These are phyloP conservation scores for Leucocoprinus leucothites DNA, from an alignment of 768 basidiomycete species.

Conservation along the genomic window DNA sequence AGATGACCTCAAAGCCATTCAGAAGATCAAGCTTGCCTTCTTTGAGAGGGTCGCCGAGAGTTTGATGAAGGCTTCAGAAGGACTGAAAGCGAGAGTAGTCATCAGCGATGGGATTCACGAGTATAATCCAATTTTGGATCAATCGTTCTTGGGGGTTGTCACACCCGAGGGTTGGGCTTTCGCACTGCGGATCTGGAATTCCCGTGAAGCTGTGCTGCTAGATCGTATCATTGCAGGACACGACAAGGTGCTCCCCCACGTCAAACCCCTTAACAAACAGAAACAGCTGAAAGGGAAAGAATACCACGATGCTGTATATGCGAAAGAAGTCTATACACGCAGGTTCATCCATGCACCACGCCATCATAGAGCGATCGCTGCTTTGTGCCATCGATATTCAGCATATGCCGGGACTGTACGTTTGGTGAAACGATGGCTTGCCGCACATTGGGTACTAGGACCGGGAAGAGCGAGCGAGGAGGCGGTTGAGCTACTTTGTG, in stretches of 20 bases:
- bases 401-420: constrained; percentile 86
- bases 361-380: constrained; percentile 82
- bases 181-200: constrained; percentile 78
- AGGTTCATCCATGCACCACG: constrained; percentile 77
- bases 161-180: constrained; percentile 88
- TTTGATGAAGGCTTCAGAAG: constrained; percentile 50
- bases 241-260: constrained; percentile 33
- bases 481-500: constrained; percentile 82
- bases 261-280: constrained; percentile 31
- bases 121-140: constrained; percentile 60
- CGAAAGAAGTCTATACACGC: constrained; percentile 58
- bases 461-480: constrained; percentile 67
- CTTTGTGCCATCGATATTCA: constrained; percentile 72
- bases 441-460: constrained; percentile 82
- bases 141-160: constrained; percentile 70
- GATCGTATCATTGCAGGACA: constrained; percentile 61
- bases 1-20: constrained; percentile 88
- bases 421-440: constrained; percentile 90
- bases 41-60: constrained; percentile 74
- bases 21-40: constrained; percentile 92
- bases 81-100: constrained; percentile 56
- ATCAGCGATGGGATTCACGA: constrained; percentile 44
- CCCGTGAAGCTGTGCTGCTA: constrained; percentile 78
- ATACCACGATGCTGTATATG: constrained; percentile 52
- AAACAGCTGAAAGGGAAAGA: constrained; percentile 41